Evolutionary conservation across 2,329 filamentous ascomycete genomes (phyloP).

Genomic region (Alternaria arbusti): DNA sequence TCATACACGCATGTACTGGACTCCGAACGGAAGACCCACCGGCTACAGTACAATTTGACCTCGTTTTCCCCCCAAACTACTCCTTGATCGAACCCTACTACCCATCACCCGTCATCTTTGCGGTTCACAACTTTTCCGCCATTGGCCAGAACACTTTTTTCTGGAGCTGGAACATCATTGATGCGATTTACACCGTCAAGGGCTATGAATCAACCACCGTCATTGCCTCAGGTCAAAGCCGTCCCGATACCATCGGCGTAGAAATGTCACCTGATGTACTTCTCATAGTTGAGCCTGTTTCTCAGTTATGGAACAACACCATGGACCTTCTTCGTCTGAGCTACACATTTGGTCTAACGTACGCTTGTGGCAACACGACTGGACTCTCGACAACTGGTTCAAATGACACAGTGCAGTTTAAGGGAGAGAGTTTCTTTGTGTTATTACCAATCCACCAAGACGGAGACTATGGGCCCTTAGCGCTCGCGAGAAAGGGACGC

Average conservation of each 20-base stretch:
- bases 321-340: background rate
- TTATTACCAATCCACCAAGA: rapidly evolving
- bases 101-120: background rate
- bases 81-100: background rate
- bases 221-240: background rate
- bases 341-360: background rate
- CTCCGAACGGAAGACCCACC: background rate
- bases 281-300: background rate
- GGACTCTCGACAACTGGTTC: rapidly evolving
- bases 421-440: background rate
- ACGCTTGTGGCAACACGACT: background rate
- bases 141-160: background rate
- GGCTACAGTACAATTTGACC: background rate
- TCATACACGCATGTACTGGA: background rate
- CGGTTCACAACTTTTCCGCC: background rate
- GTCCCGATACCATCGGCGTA: background rate
- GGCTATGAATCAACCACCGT: background rate
- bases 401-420: rapidly evolving
- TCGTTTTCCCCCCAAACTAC: background rate
- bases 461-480: rapidly evolving
- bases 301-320: rapidly evolving
- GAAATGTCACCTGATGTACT: rapidly evolving
- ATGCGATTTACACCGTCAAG: background rate
- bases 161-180: background rate
- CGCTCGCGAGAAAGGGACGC: background rate